Base-by-base conservation (phyloP, 1,284 basidiomycete genomes). In the Calocybe gambosa region DNA sequence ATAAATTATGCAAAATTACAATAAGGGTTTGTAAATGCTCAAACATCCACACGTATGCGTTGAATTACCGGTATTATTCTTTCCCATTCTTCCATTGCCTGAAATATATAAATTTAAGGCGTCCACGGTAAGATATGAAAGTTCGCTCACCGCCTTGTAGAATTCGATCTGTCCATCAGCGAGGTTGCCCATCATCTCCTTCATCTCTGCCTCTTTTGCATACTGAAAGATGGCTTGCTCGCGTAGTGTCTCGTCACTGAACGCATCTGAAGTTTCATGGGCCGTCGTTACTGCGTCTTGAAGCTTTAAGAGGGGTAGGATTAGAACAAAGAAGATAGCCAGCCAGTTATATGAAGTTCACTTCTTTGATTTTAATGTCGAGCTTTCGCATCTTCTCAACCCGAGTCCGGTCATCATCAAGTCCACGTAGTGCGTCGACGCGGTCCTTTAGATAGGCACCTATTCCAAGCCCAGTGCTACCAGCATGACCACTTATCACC, bases 111-210 rank as follows among this genome's bases (percentile, higher is more conserved):
- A 7, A 39, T 26, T 34, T 51, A 34, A 55, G 29, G 53, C 10
- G 46, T 39, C 20, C 28, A 39, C 4, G 16, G 21, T 39, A 18
- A 23, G n/a, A 36, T 3, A 6, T 15, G 10, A 23, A 31, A 3
- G 25, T 19, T 38, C 15, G 69, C 79, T 46, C 62, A 89, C 89
- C 55, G 85, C 77, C 66, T 88, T 86, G 62, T 95, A 92, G 67
- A 96, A 91, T 60, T 93, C 90, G 52, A 98, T 92, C 64, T 99
- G 88, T 1, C 93, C 94, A 54, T 97, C 89, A 7, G 91, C 92
- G 51, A 96, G 80, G 47, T 85, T 84, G 5, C 80, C 80, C 8
- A 99, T 65, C 74, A 97, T 82, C 60, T 94, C 91, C 68, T 95
- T 96, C 89, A 98, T 89, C 71, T 99, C 95, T 39, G 84, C 78